Base-by-base conservation (phyloP, 2,329 filamentous ascomycete genomes). In the Colletotrichum caudatum region DNA sequence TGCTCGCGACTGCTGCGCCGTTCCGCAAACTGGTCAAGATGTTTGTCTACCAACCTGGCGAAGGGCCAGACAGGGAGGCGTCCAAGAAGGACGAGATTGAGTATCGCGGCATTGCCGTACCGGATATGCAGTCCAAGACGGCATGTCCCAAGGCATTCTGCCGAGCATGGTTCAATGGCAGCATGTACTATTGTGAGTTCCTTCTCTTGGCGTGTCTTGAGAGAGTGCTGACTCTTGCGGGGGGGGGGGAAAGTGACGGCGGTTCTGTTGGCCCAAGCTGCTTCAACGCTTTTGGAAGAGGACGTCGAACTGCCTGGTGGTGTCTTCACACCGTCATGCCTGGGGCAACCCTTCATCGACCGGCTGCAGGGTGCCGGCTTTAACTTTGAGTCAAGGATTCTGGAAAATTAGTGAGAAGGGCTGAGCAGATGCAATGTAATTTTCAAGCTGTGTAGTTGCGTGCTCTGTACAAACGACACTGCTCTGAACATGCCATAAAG, bases 261-360 rank as follows among this genome's bases (percentile, higher is more conserved):
- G 0, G 77, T 90, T 23, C 84, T 92, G 37, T 77, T 93, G 18
- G 86, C 87, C 2, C 86, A 94, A 76, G 92, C 87, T 16, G 92
- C 92, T 5, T 81, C 88, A 50, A 89, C 90, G 0, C 82, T 95
- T 41, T 81, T 94, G 20, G 84, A 91, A 69, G 90, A 92, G 50
- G 85, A 90, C 18, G 81, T 89, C 16, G 80, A 85, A 46, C 81
- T 93, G 16, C 84, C 84, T 1, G 92, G 92, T 23, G 93, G 92
- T 3, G 82, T 94, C 33, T 88, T 93, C 73, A 95, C 93, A 1
- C 90, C 93, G 0, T 91, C 92, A 0, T 92, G 88, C 65, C 82
- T 95, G 2, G 93, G 93, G 1, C 89, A 91, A 75, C 82, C 85
- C 12, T 92, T 89, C 76, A 83, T 94, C 71, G 88, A 94, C 76